Evolutionary conservation across 768 basidiomycete species (phyloP).

Genomic region (Psilocybe subaeruginosa): DNA sequence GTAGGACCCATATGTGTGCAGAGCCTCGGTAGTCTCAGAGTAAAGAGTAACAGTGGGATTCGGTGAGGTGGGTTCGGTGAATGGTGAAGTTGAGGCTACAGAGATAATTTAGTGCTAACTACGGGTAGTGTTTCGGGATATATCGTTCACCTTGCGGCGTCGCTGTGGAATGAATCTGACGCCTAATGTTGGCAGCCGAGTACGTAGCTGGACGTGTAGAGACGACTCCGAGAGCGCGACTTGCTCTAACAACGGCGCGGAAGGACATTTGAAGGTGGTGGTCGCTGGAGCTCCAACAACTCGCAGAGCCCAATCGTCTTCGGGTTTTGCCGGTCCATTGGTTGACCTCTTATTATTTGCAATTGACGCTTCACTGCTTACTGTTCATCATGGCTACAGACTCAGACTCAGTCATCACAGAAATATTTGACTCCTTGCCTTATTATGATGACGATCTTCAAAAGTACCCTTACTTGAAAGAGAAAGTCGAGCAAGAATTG

Average conservation of each 20-base stretch:
- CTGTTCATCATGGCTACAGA: constrained; percentile 20
- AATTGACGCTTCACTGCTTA: background rate
- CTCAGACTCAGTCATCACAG: constrained; percentile 22
- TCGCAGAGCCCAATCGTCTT: constrained; percentile 18
- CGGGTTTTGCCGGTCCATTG: constrained; percentile 38
- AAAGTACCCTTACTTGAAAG: constrained; percentile 66
- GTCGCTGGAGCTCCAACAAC: constrained; percentile 17
- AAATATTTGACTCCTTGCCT: constrained; percentile 83
- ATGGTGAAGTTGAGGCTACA: constrained; percentile 74
- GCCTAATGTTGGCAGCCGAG: constrained; percentile 28
- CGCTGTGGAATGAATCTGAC: constrained; percentile 51
- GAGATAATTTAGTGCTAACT: constrained; percentile 13
- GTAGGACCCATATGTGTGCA: constrained; percentile 94
- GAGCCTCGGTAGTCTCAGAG: constrained; percentile 70
- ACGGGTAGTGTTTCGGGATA: constrained; percentile 16
- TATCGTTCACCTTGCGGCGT: constrained; percentile 47
- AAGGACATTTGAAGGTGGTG: constrained; percentile 34
- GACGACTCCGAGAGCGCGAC: constrained; percentile 43
- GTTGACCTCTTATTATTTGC: constrained; percentile 11
- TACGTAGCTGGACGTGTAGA: constrained; percentile 35
- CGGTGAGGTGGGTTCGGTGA: constrained; percentile 86
- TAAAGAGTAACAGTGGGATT: constrained; percentile 80
- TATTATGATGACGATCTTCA: constrained; percentile 96
- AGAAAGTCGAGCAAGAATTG: constrained; percentile 78
- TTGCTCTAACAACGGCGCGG: constrained; percentile 44